Evolutionary conservation across 2,329 filamentous ascomycete genomes (phyloP).

Genomic region (Cladophialophora carrionii): DNA sequence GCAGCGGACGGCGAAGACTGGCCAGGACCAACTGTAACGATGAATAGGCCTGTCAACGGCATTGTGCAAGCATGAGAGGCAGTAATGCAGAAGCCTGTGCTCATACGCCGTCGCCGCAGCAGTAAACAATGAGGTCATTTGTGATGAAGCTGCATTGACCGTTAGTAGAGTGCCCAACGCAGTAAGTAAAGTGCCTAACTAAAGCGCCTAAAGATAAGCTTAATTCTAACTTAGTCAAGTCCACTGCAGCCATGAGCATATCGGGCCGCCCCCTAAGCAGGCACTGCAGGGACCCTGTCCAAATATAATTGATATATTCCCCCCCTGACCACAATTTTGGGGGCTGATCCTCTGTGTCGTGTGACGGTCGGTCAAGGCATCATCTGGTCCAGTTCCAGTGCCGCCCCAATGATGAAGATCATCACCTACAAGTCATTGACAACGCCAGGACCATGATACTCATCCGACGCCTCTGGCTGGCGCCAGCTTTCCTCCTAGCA

Average conservation of each 20-base stretch:
- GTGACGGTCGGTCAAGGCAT: neutral
- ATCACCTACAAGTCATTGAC: neutral
- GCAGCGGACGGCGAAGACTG: conserved; percentile 29
- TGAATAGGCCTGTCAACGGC: conserved; percentile 32
- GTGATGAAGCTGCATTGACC: neutral
- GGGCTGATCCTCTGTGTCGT: neutral
- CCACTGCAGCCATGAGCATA: neutral
- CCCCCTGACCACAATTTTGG: neutral
- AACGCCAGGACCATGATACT: conserved; percentile 29
- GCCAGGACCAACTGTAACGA: conserved; percentile 28
- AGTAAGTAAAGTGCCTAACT: no score
- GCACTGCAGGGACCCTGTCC: neutral
- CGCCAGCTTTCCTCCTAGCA: conserved; percentile 33
- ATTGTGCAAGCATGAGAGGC: conserved; percentile 5
- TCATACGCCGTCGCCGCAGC: neutral
- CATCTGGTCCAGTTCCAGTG: neutral
- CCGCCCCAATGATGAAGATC: conserved; percentile 4
- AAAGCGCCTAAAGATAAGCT: neutral
- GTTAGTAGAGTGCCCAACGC: neutral
- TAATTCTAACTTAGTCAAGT: neutral
- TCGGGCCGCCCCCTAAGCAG: neutral
- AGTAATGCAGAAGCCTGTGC: neutral
- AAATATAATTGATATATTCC: neutral
- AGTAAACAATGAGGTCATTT: neutral
- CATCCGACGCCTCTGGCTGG: conserved; percentile 35